Evolutionary conservation across 768 basidiomycete genomes (phyloP).

Genomic region (Tylopilus felleus): DNA sequence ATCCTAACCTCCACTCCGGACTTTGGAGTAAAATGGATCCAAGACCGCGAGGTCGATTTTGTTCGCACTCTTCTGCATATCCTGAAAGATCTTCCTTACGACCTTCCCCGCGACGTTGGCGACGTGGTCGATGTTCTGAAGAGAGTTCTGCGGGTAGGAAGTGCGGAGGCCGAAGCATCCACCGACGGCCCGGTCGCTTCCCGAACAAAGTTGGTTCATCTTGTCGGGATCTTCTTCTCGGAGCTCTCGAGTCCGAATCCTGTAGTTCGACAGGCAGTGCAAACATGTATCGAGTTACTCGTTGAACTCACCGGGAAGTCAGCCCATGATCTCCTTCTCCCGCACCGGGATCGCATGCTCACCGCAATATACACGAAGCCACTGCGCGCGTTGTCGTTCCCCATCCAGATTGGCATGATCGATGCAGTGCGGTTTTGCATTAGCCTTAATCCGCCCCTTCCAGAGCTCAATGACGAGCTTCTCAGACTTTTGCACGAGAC

Average conservation of each 20-base stretch:
- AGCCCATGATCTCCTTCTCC: slow-evolving; percentile 74
- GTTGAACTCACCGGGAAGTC: slow-evolving; percentile 70
- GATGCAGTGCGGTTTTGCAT: slow-evolving; percentile 95
- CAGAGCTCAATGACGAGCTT: slow-evolving; percentile 90
- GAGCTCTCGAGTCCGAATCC: slow-evolving; percentile 87
- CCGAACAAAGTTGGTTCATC: slow-evolving; percentile 58
- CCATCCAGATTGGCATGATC: slow-evolving; percentile 96
- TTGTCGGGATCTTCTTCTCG: slow-evolving; percentile 80
- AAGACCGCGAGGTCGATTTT: slow-evolving; percentile 85
- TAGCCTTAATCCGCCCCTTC: slow-evolving; percentile 81
- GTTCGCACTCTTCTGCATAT: slow-evolving; percentile 87
- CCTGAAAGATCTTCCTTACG: slow-evolving; percentile 90
- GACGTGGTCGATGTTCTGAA: slow-evolving; percentile 76
- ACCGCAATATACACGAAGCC: slow-evolving; percentile 94
- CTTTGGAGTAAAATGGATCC: slow-evolving; percentile 74
- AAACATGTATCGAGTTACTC: slow-evolving; percentile 74
- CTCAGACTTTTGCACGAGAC: slow-evolving; percentile 90
- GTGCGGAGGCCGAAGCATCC: slow-evolving; percentile 44
- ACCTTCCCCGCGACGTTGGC: slow-evolving; percentile 78
- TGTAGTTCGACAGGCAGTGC: slow-evolving; percentile 79
- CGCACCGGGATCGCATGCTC: slow-evolving; percentile 84
- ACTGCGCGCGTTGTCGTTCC: slow-evolving; percentile 88
- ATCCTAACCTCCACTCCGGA: slow-evolving; percentile 72
- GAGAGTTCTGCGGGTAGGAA: slow-evolving; percentile 60
- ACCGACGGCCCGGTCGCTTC: slow-evolving; percentile 41